phyloP scores from a whole-genome alignment of 2,329 filamentous ascomycete species.

The Aotearoamyces nothofagi region DNA sequence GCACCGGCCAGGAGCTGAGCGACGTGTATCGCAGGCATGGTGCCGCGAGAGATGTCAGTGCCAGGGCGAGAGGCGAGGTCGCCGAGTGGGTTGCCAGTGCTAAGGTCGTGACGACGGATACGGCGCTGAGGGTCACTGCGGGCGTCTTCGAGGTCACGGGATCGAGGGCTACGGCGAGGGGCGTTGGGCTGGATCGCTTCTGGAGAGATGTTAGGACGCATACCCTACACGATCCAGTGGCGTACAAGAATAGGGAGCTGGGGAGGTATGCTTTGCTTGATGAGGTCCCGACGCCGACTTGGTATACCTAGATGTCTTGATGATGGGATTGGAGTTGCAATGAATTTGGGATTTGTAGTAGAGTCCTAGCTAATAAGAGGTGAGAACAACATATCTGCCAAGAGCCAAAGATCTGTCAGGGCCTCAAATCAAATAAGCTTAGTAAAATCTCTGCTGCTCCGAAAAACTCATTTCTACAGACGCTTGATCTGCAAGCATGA shows the following conservation, averaged over 20 bases:
- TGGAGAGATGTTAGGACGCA: conserved; percentile 54
- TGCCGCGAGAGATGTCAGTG: conserved; percentile 28
- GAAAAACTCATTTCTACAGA: too few species aligned
- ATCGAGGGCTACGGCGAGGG: conserved; percentile 37
- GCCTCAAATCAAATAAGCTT: too few species aligned
- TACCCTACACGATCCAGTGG: conserved; percentile 49
- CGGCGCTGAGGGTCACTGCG: conserved; percentile 37
- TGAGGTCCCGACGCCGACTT: conserved; percentile 39
- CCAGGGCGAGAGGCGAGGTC: conserved; percentile 38
- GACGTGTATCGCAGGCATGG: conserved; percentile 28
- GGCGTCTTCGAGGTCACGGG: conserved; percentile 52
- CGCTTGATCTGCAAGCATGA: too few species aligned
- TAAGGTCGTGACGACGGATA: conserved; percentile 49
- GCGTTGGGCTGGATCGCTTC: conserved; percentile 46
- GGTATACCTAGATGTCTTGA: conserved; percentile 37
- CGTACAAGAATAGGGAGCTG: conserved; percentile 50
- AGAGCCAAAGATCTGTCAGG: too few species aligned
- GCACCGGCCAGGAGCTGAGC: conserved; percentile 32
- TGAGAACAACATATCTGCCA: too few species aligned
- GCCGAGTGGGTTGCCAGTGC: conserved; percentile 47
- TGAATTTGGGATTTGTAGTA: too few species aligned
- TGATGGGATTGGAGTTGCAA: too few species aligned
- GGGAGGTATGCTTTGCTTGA: conserved; percentile 39
- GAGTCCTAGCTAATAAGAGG: too few species aligned
- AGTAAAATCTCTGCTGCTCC: too few species aligned